Evolutionary conservation across 2,329 filamentous ascomycete species (phyloP).

Genomic region (Colletotrichum lindemuthianum): DNA sequence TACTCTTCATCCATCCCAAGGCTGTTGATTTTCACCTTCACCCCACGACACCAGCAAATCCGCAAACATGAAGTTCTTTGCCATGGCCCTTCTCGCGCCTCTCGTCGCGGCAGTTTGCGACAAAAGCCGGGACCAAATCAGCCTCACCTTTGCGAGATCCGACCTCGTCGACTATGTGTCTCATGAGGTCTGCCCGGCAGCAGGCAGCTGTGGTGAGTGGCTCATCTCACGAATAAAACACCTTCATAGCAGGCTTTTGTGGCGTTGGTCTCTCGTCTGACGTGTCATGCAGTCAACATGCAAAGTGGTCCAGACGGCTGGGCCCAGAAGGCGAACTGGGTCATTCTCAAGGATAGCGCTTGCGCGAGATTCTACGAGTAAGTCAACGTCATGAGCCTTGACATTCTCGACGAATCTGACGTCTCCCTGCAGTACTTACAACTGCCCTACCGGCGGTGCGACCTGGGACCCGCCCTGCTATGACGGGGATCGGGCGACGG

Average conservation of each 20-base stretch:
- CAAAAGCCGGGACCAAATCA: not conserved
- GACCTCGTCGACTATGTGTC: slow-evolving; percentile 10
- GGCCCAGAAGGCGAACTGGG: slow-evolving; percentile 10
- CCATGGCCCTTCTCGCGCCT: not conserved
- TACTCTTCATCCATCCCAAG: no score
- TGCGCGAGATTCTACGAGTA: slow-evolving; percentile 6
- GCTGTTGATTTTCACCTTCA: no score
- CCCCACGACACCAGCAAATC: no score
- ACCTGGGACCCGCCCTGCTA: slow-evolving; percentile 7
- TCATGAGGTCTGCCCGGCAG: slow-evolving; percentile 10
- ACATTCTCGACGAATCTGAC: not conserved
- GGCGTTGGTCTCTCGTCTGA: no score
- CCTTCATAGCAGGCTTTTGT: no score
- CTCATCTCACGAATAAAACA: not conserved
- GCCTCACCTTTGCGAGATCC: slow-evolving; percentile 8
- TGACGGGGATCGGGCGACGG: not conserved
- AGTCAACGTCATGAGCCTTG: not conserved
- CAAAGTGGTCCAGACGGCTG: slow-evolving; percentile 1
- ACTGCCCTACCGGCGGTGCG: not conserved
- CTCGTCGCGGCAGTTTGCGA: slow-evolving; percentile 9
- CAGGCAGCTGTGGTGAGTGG: slow-evolving; percentile 11
- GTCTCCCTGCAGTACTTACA: not conserved
- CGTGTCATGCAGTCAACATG: slow-evolving; percentile 10
- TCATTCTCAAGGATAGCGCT: not conserved
- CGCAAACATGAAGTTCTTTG: not conserved